phyloP scores from a whole-genome alignment of 768 basidiomycete species.

The Psilocybe cyanescens region DNA sequence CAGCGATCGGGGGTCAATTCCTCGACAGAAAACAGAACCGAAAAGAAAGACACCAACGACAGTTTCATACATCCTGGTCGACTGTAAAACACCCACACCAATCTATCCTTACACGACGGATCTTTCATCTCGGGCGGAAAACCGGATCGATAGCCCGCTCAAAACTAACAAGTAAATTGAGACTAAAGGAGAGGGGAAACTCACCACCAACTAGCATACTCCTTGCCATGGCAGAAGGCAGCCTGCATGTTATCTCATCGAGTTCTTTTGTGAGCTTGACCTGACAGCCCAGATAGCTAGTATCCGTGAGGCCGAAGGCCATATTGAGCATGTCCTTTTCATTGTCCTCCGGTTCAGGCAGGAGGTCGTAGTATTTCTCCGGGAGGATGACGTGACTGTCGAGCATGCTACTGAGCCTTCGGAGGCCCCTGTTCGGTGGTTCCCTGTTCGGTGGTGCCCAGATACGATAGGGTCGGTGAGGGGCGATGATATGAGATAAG shows the following conservation, averaged over 20 bases:
- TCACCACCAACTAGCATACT: conserved; percentile 98
- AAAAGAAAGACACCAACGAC: not conserved
- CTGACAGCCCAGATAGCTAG: conserved; percentile 82
- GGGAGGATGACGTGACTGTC: conserved; percentile 91
- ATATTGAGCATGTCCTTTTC: conserved; percentile 99
- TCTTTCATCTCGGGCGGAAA: not conserved
- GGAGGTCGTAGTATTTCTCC: conserved; percentile 78
- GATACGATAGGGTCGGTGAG: not conserved
- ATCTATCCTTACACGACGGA: not conserved
- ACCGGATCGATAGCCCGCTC: not conserved
- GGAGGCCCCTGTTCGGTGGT: conserved; percentile 74
- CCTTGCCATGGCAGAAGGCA: conserved; percentile 84
- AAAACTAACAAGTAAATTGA: not conserved
- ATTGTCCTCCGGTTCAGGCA: conserved; percentile 95
- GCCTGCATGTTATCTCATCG: conserved; percentile 81
- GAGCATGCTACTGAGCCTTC: conserved; percentile 97
- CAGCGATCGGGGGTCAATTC: not conserved
- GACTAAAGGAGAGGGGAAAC: conserved; percentile 23
- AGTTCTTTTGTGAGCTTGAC: conserved; percentile 78
- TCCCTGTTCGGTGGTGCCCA: not conserved
- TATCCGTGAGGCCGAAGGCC: conserved; percentile 96
- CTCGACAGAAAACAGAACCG: not conserved
- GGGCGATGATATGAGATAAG: not conserved
- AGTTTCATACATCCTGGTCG: no score
- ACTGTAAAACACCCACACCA: no score